A percentile compares a stretch with the other conserved stretches of the same genome.
These are phyloP conservation scores for Tetracladium setigerum DNA, from an alignment of 495 filamentous ascomycete genomes.

Conservation along the genomic window DNA sequence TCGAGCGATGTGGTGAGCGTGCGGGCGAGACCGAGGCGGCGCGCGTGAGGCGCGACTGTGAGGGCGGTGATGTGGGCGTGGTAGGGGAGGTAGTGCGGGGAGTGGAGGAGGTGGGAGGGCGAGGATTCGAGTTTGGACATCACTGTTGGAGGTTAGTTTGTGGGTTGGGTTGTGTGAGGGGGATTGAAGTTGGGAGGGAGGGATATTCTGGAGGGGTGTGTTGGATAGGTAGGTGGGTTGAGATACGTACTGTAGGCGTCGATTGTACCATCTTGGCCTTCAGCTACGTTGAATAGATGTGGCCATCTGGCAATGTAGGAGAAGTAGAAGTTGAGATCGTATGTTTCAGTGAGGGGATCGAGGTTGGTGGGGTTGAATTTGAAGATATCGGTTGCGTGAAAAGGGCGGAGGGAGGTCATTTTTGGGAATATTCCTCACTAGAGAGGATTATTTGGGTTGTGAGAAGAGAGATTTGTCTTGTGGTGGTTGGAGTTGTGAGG, in stretches of 20 bases:
- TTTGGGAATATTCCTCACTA: neutral
- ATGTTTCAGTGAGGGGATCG: constrained; percentile 92
- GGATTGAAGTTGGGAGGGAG: neutral
- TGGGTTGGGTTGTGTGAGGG: neutral
- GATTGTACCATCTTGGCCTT: constrained; percentile 72
- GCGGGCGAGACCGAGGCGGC: constrained; percentile 78
- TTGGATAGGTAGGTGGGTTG: neutral
- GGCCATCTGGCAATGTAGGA: constrained; percentile 95
- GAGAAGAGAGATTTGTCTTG: neutral
- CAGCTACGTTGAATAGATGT: constrained; percentile 79
- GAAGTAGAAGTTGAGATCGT: constrained; percentile 89
- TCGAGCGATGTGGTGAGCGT: constrained; percentile 74
- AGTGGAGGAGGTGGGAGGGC: constrained; percentile 58
- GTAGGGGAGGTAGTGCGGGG: constrained; percentile 87
- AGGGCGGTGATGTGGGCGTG: constrained; percentile 97
- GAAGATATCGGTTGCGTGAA: constrained; percentile 66
- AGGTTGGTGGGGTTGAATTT: constrained; percentile 80
- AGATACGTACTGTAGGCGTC: constrained; percentile 79
- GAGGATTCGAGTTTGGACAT: constrained; percentile 95
- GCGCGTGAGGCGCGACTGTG: constrained; percentile 80
- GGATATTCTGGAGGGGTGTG: neutral
- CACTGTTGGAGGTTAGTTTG: constrained; percentile 42
- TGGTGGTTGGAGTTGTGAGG: neutral
- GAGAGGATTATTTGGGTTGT: neutral
- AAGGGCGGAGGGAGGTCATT: constrained; percentile 65